Evolutionary conservation across 1,284 basidiomycete species (phyloP).

Genomic region (Laetiporus sulphureus): DNA sequence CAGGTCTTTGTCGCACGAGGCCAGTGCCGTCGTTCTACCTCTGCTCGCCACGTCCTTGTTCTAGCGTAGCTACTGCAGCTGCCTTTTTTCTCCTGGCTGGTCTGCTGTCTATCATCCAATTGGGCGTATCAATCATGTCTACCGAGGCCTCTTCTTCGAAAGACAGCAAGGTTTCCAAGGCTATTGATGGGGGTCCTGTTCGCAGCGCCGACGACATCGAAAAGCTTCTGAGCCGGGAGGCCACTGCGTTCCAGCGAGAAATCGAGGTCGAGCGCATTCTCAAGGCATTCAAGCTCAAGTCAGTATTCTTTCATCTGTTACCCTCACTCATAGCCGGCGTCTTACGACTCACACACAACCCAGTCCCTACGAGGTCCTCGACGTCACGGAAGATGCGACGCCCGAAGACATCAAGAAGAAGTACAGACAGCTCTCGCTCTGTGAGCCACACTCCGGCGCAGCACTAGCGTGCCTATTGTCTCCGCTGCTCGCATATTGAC

Average conservation of each 20-base stretch:
- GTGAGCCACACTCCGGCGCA: conserved; percentile 37
- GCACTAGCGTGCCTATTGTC: conserved; percentile 2
- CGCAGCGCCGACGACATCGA: conserved; percentile 44
- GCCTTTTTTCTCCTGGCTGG: background rate
- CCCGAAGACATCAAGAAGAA: conserved; percentile 73
- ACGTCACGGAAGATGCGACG: conserved; percentile 56
- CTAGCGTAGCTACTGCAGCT: too few relatives aligned
- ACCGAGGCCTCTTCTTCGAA: conserved; percentile 19
- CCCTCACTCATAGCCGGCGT: conserved; percentile 3
- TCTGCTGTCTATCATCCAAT: background rate
- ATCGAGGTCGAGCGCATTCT: conserved; percentile 81
- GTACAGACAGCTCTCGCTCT: conserved; percentile 75
- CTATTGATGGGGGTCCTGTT: too few relatives aligned
- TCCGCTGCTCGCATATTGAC: conserved; percentile 13
- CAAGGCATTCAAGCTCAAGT: conserved; percentile 83
- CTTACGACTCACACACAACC: background rate
- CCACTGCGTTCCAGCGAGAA: conserved; percentile 78
- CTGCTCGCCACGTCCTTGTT: too few relatives aligned
- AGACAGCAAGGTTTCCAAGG: conserved; percentile 11
- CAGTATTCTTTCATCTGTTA: conserved; percentile 18
- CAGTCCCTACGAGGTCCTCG: conserved; percentile 76
- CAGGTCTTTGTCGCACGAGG: too few relatives aligned
- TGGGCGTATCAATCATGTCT: conserved; percentile 16
- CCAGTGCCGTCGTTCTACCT: too few relatives aligned
- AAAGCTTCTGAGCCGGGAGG: conserved; percentile 68